Base-by-base conservation (phyloP, 2,329 filamentous ascomycete species). In the Colletotrichum lini region DNA sequence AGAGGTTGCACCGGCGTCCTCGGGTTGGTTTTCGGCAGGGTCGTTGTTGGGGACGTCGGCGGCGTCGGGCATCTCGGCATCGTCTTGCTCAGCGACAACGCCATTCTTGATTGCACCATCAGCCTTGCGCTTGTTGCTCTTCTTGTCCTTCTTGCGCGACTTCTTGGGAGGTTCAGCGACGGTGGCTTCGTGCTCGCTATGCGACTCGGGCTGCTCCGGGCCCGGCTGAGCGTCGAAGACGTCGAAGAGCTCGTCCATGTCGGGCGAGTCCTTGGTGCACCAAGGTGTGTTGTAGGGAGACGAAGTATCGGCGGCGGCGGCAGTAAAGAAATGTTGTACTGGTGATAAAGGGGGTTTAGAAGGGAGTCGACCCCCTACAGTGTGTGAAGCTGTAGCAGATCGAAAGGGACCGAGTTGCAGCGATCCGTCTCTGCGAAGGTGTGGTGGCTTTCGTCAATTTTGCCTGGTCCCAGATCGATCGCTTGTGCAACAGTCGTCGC, bases 71-170 rank as follows among this genome's bases (percentile, higher is more conserved):
- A 85, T 85, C 58, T 80, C 76, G 30, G 80, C 77, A 73, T 87
- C 84, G n/a, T 58, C 74, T 71, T n/a, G 66, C 72, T 65, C 76
- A 0, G 2, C n/a, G 74, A 45, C 78, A 80, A 76, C 84, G 84
- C 65, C 63, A 52, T 70, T 73, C 78, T 95, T 96, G 74, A 94
- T 90, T 71, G 90, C 89, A 73, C 94, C 94, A 80, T 95, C 95
- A 49, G 92, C 92, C 81, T 94, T 94, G 82, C 95, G 90, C 88
- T 98, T 98, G 84, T 95, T 96, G 84, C 86, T 93, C 81, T 88
- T 90, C 76, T 80, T 91, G 68, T 89, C 88, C 76, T 79, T 83
- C 75, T 85, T 87, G 73, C 87, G 89, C 23, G 84, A 76, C 74
- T 79, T 82, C 7, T 79, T 79, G 59, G 79, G 73, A 13, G 72